Evolutionary conservation across 2,329 filamentous ascomycete species (phyloP), one percentile per base, ranked within the genome.

Genomic region (Phialophora verrucosa): DNA sequence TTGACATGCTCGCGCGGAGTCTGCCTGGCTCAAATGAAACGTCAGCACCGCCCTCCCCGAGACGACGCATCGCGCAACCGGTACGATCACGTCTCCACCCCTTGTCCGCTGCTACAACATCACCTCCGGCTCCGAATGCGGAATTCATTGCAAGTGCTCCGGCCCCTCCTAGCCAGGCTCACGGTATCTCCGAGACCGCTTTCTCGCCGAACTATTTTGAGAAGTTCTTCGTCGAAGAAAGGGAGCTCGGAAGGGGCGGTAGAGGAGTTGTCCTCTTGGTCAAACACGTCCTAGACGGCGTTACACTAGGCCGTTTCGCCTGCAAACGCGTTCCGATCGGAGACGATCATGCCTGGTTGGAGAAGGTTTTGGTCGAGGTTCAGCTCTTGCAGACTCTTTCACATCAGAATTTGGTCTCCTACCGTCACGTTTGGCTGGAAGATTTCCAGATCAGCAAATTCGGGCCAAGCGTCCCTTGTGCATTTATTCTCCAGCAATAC

Each of bases 321-420:
- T 99, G 95, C 83, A 99, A 99, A 79, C 88, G 96, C 54, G 93
- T 99, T 0, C 96, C 95, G 0, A 95, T 99, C 3, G 91, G 95
- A 14, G 91, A 99, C 74, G 92, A 98, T 73, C 94, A 97, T 74
- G 88, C 89, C 68, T 97, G 95, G 96, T 83, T 99, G 14, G 92
- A 97, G 78, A 98, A 97, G 79, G 90, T 98, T 1, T 83, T 99
- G 59, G 86, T 95, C 54, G 95, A 99, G 78, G 96, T 99, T 1
- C 93, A 97, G 78, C 83, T 98, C 27, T 85, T 99, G 27, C 93
- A 96, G 73, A 91, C 92, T 73, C 86, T 99, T 3, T 95, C 92
- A 0, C 95, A 99, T 75, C 91, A 93, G 64, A 99, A 99, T 69
- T 83, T 99, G 8, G 95, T 99, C 0, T 96, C 93, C 0, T 99